Evolutionary conservation across 2,329 filamentous ascomycete species (phyloP).

Genomic region (Zymoseptoria pseudotritici): DNA sequence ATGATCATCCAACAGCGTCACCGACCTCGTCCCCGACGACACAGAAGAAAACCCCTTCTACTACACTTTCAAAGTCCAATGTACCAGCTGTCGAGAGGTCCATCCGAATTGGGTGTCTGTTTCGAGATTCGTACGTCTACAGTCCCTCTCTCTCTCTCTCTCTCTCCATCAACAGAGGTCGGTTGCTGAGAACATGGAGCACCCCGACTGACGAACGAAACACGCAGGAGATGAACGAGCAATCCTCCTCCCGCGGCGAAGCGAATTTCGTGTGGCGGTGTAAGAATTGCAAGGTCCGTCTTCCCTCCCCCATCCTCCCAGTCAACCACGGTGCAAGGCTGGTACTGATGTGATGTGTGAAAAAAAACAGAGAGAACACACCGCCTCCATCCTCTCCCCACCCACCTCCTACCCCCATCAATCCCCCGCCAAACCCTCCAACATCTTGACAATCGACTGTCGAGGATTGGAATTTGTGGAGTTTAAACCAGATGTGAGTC

Average conservation of each 20-base stretch:
- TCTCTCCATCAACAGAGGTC: too few species aligned
- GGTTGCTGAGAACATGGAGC: neutral
- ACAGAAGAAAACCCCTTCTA: conserved; percentile 77
- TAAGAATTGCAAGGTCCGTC: conserved; percentile 83
- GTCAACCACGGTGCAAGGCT: too few species aligned
- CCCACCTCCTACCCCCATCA: conserved; percentile 64
- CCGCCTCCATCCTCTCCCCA: conserved; percentile 70
- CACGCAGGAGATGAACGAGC: conserved; percentile 72
- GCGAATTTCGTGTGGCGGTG: conserved; percentile 99
- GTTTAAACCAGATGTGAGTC: conserved; percentile 83
- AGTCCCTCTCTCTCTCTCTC: too few species aligned
- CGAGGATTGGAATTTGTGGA: conserved; percentile 86
- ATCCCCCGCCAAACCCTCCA: conserved; percentile 66
- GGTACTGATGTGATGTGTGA: conserved; percentile 1
- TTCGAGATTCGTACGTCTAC: conserved; percentile 69
- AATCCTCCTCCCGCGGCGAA: conserved; percentile 87
- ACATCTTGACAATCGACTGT: conserved; percentile 87
- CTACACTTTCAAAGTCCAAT: conserved; percentile 97
- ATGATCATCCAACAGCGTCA: conserved; percentile 56
- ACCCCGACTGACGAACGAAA: too few species aligned
- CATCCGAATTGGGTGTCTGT: conserved; percentile 82
- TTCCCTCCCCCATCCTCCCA: too few species aligned
- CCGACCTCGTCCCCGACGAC: conserved; percentile 78
- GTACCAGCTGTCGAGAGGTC: conserved; percentile 89
- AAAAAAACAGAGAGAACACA: conserved; percentile 62